A percentile compares a stretch with the other conserved stretches of the same genome.
phyloP scores from a whole-genome alignment of 345 rosid genomes.

The Geranium brycei region DNA sequence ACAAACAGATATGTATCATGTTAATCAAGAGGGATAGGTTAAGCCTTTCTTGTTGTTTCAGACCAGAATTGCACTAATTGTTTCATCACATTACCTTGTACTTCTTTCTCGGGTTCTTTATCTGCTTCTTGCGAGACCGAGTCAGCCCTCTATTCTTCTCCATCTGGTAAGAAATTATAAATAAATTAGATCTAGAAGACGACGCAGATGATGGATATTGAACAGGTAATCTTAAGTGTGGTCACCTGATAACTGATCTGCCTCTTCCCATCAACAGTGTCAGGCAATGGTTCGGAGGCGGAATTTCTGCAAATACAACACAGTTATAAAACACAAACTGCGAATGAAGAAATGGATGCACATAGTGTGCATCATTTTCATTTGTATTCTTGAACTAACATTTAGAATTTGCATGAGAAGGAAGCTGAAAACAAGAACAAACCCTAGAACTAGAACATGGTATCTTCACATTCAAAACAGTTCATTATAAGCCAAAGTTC shows the following conservation, averaged over 20 bases:
- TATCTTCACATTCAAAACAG: too few relatives aligned
- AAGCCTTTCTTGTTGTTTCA: too few relatives aligned
- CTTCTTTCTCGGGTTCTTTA: conserved; percentile 77
- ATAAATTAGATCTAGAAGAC: not conserved
- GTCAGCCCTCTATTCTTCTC: conserved; percentile 60
- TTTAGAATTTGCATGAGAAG: too few relatives aligned
- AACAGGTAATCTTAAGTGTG: not conserved
- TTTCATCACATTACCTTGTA: conserved; percentile 33
- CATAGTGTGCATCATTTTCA: not conserved
- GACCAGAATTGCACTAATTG: not conserved
- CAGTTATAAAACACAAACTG: not conserved
- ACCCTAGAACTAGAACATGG: not conserved
- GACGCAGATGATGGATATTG: not conserved
- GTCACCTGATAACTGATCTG: conserved; percentile 39
- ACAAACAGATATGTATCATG: not conserved
- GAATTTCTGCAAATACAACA: conserved; percentile 23
- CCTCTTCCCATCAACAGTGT: conserved; percentile 58
- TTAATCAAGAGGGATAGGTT: not conserved
- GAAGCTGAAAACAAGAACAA: too few relatives aligned
- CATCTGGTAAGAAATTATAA: conserved; percentile 29
- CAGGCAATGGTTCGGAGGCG: conserved; percentile 33
- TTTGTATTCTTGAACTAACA: not conserved
- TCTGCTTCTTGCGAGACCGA: conserved; percentile 41
- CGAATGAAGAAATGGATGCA: not conserved
- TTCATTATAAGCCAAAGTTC: too few relatives aligned